Evolutionary conservation across 768 basidiomycete genomes (phyloP).

Genomic region (Mycena rosella): DNA sequence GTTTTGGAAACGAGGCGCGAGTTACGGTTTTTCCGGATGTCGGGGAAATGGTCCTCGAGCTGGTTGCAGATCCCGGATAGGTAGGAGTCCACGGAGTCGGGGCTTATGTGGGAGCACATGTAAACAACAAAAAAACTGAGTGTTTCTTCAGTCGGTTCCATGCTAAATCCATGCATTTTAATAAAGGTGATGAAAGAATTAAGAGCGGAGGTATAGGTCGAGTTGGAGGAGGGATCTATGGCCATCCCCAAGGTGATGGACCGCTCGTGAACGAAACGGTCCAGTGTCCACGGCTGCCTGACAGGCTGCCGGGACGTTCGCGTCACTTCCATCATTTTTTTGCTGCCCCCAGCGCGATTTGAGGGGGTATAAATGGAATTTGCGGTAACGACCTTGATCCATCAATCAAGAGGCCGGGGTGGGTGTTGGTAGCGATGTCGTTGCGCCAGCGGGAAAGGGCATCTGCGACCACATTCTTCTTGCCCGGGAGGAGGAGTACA

Average conservation of each 20-base stretch:
- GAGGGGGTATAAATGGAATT: slow-evolving; percentile 44
- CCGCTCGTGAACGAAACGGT: slow-evolving; percentile 46
- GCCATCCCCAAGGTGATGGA: slow-evolving; percentile 41
- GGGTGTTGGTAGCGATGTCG: slow-evolving; percentile 6
- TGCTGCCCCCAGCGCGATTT: slow-evolving; percentile 43
- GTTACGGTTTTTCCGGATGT: slow-evolving; percentile 40
- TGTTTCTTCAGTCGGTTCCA: slow-evolving; percentile 50
- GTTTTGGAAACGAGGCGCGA: slow-evolving; percentile 45
- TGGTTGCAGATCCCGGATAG: slow-evolving; percentile 56
- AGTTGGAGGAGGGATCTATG: slow-evolving; percentile 37
- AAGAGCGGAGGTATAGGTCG: slow-evolving; percentile 45
- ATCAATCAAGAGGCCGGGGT: slow-evolving; percentile 18
- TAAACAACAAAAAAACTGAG: slow-evolving; percentile 52
- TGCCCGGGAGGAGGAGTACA: slow-evolving; percentile 39
- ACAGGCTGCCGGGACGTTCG: slow-evolving; percentile 46
- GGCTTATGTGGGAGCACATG: slow-evolving; percentile 52
- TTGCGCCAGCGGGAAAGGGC: slow-evolving; percentile 41
- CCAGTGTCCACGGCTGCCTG: slow-evolving; percentile 48
- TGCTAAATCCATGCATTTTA: slow-evolving; percentile 40
- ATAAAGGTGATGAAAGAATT: slow-evolving; percentile 52
- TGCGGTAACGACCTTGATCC: too few relatives aligned
- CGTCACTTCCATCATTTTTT: slow-evolving; percentile 36
- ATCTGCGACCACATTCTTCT: slow-evolving; percentile 44
- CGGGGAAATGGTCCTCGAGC: slow-evolving; percentile 51
- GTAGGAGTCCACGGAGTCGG: slow-evolving; percentile 50